Evolutionary conservation across 169 alveolate species (phyloP).

Genomic region (Plasmodium malariae): DNA sequence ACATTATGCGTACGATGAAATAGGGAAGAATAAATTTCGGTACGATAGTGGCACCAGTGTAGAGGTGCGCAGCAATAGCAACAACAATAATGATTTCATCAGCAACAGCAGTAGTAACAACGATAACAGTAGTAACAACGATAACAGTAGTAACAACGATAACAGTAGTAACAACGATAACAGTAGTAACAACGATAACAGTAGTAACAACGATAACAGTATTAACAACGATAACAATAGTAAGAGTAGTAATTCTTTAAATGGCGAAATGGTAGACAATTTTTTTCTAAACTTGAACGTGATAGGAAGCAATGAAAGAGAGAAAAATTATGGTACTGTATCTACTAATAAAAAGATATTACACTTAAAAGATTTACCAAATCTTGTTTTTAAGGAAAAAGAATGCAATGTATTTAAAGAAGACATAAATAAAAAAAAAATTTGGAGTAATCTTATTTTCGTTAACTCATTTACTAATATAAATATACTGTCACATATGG

Average conservation of each 20-base stretch:
- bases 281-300: slow-evolving; percentile 37
- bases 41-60: background rate
- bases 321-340: background rate
- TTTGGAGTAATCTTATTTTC: slow-evolving; percentile 48
- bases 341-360: background rate
- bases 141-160: too few species aligned
- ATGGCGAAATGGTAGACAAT: slow-evolving; percentile 32
- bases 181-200: background rate
- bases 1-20: slow-evolving; percentile 70
- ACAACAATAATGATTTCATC: too few species aligned
- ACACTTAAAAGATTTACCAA: slow-evolving; percentile 4
- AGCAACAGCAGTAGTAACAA: background rate
- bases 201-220: background rate
- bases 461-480: slow-evolving; percentile 37
- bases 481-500: slow-evolving; percentile 52
- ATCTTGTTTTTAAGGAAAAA: background rate
- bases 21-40: slow-evolving; percentile 3
- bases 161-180: too few species aligned
- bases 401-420: slow-evolving; percentile 19
- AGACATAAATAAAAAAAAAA: slow-evolving; percentile 55
- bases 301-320: background rate
- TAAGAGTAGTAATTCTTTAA: background rate
- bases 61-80: too few species aligned
- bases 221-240: background rate
- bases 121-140: too few species aligned